Conservation (phyloP, 225 moss, liverwort and hornwort genomes). For the Bryum argenteum region DNA sequence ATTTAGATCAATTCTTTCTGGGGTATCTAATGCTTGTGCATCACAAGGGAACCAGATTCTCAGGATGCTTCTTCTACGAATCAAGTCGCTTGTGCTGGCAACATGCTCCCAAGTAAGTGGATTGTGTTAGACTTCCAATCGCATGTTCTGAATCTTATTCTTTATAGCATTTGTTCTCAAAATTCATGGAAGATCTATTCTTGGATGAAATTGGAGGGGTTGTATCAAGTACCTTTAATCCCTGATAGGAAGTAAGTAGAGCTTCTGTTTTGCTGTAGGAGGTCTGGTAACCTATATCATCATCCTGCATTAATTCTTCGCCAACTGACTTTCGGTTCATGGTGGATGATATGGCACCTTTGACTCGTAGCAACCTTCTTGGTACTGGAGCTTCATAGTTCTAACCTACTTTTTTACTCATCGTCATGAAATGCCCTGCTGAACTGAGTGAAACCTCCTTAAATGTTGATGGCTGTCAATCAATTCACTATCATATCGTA, state of each 20-base stretch:
- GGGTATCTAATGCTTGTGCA: slow-evolving; percentile 64
- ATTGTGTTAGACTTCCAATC: slow-evolving; percentile 6
- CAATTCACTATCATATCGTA: not conserved
- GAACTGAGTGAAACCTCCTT: not conserved
- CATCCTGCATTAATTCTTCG: no score
- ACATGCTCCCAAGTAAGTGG: slow-evolving; percentile 78
- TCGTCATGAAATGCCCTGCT: not conserved
- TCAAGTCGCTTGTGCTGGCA: slow-evolving; percentile 62
- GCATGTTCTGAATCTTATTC: slow-evolving; percentile 15
- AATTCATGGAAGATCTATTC: slow-evolving; percentile 12
- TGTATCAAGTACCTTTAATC: slow-evolving; percentile 6
- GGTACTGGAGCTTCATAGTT: not conserved
- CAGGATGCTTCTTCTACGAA: slow-evolving; percentile 63
- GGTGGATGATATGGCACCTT: no score
- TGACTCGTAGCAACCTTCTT: not conserved
- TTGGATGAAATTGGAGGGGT: not conserved
- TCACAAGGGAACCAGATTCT: slow-evolving; percentile 57
- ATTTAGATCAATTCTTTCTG: slow-evolving; percentile 64
- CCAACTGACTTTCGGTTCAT: no score
- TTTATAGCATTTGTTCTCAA: not conserved
- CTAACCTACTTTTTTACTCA: not conserved
- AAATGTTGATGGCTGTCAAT: slow-evolving; percentile 7
- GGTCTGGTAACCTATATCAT: no score
- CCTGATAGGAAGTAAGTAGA: no score
- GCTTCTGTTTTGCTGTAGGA: no score